Evolutionary conservation across 2,329 filamentous ascomycete genomes (phyloP).

Genomic region (Penicillium sp.): DNA sequence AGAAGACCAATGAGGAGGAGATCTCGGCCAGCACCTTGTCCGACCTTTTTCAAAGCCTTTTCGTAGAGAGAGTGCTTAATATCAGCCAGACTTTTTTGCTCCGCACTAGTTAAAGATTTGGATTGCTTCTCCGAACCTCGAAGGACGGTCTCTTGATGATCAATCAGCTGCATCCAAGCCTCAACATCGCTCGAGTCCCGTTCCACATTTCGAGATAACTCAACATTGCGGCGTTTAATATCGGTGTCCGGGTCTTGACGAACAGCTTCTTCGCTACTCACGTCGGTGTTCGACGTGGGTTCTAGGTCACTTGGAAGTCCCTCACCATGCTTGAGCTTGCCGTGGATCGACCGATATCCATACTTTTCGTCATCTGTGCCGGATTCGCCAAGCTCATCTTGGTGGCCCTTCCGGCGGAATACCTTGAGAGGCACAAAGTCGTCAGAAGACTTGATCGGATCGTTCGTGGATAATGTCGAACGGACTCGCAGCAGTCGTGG

Average conservation of each 20-base stretch:
- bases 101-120: slow-evolving; percentile 59
- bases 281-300: slow-evolving; percentile 55
- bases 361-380: slow-evolving; percentile 56
- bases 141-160: slow-evolving; percentile 75
- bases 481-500: slow-evolving; percentile 33
- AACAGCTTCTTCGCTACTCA: slow-evolving; percentile 43
- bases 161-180: slow-evolving; percentile 78
- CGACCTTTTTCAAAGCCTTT: slow-evolving; percentile 69
- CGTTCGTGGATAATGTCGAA: slow-evolving; percentile 23
- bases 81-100: slow-evolving; percentile 72
- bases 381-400: slow-evolving; percentile 33
- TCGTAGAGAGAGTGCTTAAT: slow-evolving; percentile 81
- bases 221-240: slow-evolving; percentile 49
- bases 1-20: slow-evolving; percentile 71
- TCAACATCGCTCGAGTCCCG: slow-evolving; percentile 69
- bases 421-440: slow-evolving; percentile 41
- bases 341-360: slow-evolving; percentile 70
- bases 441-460: slow-evolving; percentile 28
- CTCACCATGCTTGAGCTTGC: slow-evolving; percentile 60
- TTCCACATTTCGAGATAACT: slow-evolving; percentile 68
- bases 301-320: slow-evolving; percentile 55
- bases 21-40: slow-evolving; percentile 55
- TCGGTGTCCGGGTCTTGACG: slow-evolving; percentile 50
- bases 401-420: slow-evolving; percentile 45
- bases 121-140: slow-evolving; percentile 43